phyloP scores from a whole-genome alignment of 371 early-diverging fungal species.

The Mucor saturninus region DNA sequence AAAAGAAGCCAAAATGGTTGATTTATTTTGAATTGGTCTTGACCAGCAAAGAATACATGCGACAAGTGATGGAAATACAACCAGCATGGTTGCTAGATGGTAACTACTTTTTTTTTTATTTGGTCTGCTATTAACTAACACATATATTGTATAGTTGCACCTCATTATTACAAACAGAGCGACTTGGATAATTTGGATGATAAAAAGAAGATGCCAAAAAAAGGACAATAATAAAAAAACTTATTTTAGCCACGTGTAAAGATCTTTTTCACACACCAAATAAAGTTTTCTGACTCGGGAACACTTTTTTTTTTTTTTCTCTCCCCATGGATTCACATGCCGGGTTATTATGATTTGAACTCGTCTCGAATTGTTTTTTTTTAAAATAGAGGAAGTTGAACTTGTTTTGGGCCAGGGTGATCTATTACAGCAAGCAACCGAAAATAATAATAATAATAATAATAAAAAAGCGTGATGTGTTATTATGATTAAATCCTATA shows the following conservation, averaged over 20 bases:
- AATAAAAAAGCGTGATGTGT: no score
- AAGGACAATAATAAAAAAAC: constrained; percentile 29
- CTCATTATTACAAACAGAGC: constrained; percentile 88
- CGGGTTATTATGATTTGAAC: background rate
- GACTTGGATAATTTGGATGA: constrained; percentile 70
- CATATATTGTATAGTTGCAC: constrained; percentile 63
- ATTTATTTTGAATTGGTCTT: constrained; percentile 93
- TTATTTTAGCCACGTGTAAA: background rate
- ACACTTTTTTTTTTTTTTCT: background rate
- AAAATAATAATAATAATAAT: no score
- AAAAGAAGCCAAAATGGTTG: constrained; percentile 80
- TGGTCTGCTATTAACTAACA: background rate
- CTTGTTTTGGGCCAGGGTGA: no score
- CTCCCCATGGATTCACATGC: constrained; percentile 10
- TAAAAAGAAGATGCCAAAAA: constrained; percentile 68
- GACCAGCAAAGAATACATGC: constrained; percentile 94
- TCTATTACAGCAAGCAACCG: no score
- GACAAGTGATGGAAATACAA: constrained; percentile 93
- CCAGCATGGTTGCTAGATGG: constrained; percentile 92
- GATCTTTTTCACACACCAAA: background rate
- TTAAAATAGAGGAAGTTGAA: no score
- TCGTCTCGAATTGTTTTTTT: no score
- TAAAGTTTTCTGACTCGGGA: constrained; percentile 4
- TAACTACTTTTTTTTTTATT: constrained; percentile 14
- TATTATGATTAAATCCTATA: no score